A percentile compares a stretch with the other conserved stretches of the same genome.
phyloP scores from a whole-genome alignment of 202 grass and related monocot species.

The Setaria viridis region DNA sequence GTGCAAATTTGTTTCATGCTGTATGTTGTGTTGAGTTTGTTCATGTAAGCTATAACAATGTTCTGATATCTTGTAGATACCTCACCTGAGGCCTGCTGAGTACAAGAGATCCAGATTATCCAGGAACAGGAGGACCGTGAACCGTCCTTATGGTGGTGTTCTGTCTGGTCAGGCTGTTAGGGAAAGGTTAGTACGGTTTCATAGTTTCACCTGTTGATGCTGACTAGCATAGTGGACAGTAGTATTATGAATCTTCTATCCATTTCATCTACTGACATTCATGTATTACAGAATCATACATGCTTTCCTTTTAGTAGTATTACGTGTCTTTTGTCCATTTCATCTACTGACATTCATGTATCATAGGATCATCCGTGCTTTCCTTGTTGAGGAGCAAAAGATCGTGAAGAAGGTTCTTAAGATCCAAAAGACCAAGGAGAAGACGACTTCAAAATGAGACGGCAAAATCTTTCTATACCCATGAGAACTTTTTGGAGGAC shows the following conservation, averaged over 20 bases:
- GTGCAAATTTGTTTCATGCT: not conserved
- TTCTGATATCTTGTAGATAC: slow-evolving; percentile 47
- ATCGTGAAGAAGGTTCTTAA: slow-evolving; percentile 73
- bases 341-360: slow-evolving; percentile 7
- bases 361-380: slow-evolving; percentile 62
- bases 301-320: slow-evolving; percentile 41
- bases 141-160: slow-evolving; percentile 65
- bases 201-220: not conserved
- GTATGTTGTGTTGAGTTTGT: not conserved
- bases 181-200: slow-evolving; percentile 50
- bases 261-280: not conserved
- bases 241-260: not conserved
- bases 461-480: not conserved
- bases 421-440: slow-evolving; percentile 69
- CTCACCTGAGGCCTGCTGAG: slow-evolving; percentile 56
- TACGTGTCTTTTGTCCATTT: not conserved
- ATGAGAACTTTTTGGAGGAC: slow-evolving; percentile 25
- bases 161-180: slow-evolving; percentile 59
- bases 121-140: slow-evolving; percentile 64
- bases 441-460: slow-evolving; percentile 56
- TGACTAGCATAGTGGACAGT: not conserved
- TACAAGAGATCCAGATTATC: slow-evolving; percentile 64
- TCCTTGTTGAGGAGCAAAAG: slow-evolving; percentile 67
- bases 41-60: not conserved
- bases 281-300: slow-evolving; percentile 52